Evolutionary conservation across 2,329 filamentous ascomycete species (phyloP).

Genomic region (Sclerotinia nivalis): DNA sequence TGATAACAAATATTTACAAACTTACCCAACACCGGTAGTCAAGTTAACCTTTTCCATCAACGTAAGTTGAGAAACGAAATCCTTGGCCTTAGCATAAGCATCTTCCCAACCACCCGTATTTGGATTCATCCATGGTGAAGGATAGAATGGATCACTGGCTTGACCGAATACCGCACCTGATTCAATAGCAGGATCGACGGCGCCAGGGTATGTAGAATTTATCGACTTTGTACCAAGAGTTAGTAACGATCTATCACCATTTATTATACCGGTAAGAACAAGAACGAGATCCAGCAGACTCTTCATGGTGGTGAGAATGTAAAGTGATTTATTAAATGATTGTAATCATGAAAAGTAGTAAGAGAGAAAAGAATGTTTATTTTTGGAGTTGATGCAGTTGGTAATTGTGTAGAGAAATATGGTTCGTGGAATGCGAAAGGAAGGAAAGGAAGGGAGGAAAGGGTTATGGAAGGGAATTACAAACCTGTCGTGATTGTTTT

Average conservation of each 20-base stretch:
- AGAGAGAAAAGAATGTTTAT: neutral
- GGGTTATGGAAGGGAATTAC: neutral
- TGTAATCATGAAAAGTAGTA: neutral
- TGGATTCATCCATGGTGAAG: slow-evolving; percentile 26
- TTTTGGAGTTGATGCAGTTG: neutral
- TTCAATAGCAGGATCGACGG: neutral
- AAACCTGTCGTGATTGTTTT: slow-evolving; percentile 14
- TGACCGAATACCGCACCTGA: slow-evolving; percentile 16
- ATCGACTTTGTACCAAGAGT: slow-evolving; percentile 7
- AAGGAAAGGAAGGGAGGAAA: neutral
- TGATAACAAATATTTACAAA: neutral
- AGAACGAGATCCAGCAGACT: slow-evolving; percentile 18
- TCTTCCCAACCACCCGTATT: slow-evolving; percentile 55
- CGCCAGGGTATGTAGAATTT: slow-evolving; percentile 15
- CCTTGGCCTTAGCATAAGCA: slow-evolving; percentile 69
- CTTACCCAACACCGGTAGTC: slow-evolving; percentile 69
- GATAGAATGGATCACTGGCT: slow-evolving; percentile 23
- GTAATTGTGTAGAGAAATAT: neutral
- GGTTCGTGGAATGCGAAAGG: neutral
- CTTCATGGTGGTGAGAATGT: slow-evolving; percentile 1
- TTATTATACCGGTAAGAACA: slow-evolving; percentile 1
- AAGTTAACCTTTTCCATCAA: slow-evolving; percentile 88
- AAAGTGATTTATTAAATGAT: neutral
- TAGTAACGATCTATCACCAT: slow-evolving; percentile 8
- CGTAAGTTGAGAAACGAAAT: slow-evolving; percentile 72